A percentile compares a stretch with the other conserved stretches of the same genome.
Conservation (phyloP, 805 yeast genomes). For the Metschnikowia santaceciliae region DNA sequence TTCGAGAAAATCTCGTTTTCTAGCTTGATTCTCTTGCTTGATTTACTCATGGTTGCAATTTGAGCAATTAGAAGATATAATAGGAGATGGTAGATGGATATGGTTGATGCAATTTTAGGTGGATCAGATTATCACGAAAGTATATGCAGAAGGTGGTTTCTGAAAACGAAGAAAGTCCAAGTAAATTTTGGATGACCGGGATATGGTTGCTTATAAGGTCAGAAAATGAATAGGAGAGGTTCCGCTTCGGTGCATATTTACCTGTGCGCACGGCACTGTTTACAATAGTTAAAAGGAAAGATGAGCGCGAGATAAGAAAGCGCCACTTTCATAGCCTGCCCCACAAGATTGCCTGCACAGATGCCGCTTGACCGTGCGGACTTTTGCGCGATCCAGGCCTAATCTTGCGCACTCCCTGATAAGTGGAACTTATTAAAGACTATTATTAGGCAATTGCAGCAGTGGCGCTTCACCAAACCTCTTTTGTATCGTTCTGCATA, state of each 20-base stretch:
- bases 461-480: not conserved
- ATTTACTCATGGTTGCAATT: slow-evolving; percentile 9
- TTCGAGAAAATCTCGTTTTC: slow-evolving; percentile 16
- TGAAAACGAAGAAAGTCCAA: no score
- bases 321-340: slow-evolving; percentile 3
- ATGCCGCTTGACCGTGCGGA: not conserved
- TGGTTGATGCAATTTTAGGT: no score
- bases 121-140: no score
- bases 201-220: not conserved
- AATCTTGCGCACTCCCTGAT: not conserved
- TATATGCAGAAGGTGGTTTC: no score
- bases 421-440: not conserved
- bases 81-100: not conserved
- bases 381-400: slow-evolving; percentile 1
- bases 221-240: slow-evolving; percentile 2
- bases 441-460: not conserved
- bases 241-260: slow-evolving; percentile 5
- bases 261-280: slow-evolving; percentile 6
- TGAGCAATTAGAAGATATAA: not conserved
- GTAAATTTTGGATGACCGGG: not conserved
- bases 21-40: slow-evolving; percentile 14
- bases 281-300: not conserved
- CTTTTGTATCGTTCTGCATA: no score
- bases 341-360: slow-evolving; percentile 3
- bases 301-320: slow-evolving; percentile 2